Conservation (phyloP, 495 filamentous ascomycete species). For the Penicillium coprophilum region DNA sequence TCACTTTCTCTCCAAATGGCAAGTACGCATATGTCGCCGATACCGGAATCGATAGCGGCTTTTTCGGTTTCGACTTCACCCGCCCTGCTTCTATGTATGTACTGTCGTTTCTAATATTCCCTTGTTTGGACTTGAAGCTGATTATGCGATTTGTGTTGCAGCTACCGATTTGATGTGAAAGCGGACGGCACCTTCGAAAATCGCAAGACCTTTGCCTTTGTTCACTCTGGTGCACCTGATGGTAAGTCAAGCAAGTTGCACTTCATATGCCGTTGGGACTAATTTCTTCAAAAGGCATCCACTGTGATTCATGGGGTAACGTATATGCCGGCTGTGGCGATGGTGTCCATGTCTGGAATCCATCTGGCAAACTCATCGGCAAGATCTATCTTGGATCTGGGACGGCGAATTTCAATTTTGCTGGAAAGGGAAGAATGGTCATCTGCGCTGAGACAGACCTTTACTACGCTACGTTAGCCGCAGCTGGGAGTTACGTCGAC, state of each 20-base stretch:
- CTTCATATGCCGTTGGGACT: slow-evolving; percentile 1
- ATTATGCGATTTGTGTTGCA: not conserved
- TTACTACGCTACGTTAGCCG: slow-evolving; percentile 49
- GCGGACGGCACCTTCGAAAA: slow-evolving; percentile 23
- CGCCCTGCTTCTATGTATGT: slow-evolving; percentile 25
- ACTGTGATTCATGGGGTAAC: slow-evolving; percentile 45
- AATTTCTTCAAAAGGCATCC: slow-evolving; percentile 30
- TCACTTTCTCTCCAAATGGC: slow-evolving; percentile 45
- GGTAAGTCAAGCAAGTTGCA: slow-evolving; percentile 22
- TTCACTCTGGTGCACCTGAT: slow-evolving; percentile 32
- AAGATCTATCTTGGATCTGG: slow-evolving; percentile 49
- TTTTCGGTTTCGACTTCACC: slow-evolving; percentile 21
- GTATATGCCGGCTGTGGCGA: slow-evolving; percentile 49
- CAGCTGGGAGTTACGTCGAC: slow-evolving; percentile 35
- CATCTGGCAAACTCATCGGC: slow-evolving; percentile 40
- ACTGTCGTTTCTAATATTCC: not conserved
- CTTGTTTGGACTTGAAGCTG: not conserved
- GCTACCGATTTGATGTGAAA: slow-evolving; percentile 26
- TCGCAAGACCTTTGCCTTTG: slow-evolving; percentile 26
- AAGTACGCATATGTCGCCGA: slow-evolving; percentile 47
- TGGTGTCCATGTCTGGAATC: slow-evolving; percentile 46
- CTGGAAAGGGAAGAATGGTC: slow-evolving; percentile 52
- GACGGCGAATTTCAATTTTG: slow-evolving; percentile 59
- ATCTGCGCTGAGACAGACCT: slow-evolving; percentile 50
- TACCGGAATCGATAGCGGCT: slow-evolving; percentile 32